Percentiles rank a stretch among this genome's conserved stretches.
Evolutionary conservation across 169 alveolate species (phyloP).

Genomic region (Cryptosporidium canis): DNA sequence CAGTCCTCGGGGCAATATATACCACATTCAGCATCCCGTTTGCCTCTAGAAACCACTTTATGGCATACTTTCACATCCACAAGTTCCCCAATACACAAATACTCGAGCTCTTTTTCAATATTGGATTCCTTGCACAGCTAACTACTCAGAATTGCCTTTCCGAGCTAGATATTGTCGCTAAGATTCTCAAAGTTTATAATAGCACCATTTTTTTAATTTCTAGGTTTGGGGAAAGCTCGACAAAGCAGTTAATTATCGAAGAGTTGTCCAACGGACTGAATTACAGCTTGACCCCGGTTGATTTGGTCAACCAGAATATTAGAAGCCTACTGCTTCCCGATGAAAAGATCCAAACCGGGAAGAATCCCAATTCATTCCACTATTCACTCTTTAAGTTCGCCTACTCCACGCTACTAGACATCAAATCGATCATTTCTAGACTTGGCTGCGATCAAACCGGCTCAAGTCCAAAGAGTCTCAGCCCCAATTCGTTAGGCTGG

Average conservation of each 20-base stretch:
- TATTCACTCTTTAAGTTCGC: background rate
- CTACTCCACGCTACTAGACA: background rate
- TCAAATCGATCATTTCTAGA: background rate
- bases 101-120: slow-evolving; percentile 5
- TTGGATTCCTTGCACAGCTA: slow-evolving; percentile 13
- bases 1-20: slow-evolving; percentile 15
- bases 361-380: background rate
- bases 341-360: background rate
- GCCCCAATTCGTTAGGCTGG: background rate
- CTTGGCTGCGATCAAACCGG: background rate
- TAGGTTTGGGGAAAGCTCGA: slow-evolving; percentile 54
- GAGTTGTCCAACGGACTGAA: slow-evolving; percentile 12
- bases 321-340: background rate
- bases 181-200: background rate
- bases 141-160: background rate
- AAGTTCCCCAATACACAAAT: background rate
- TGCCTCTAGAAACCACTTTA: slow-evolving; percentile 32
- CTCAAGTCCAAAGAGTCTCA: background rate
- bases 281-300: background rate
- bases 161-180: background rate
- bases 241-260: slow-evolving; percentile 7
- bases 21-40: slow-evolving; percentile 19
- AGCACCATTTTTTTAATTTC: slow-evolving; percentile 32
- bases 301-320: background rate
- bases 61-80: slow-evolving; percentile 23